Evolutionary conservation across 2,329 filamentous ascomycete species (phyloP), one percentile per base, ranked within the genome.

Genomic region (Talaromyces sp.): DNA sequence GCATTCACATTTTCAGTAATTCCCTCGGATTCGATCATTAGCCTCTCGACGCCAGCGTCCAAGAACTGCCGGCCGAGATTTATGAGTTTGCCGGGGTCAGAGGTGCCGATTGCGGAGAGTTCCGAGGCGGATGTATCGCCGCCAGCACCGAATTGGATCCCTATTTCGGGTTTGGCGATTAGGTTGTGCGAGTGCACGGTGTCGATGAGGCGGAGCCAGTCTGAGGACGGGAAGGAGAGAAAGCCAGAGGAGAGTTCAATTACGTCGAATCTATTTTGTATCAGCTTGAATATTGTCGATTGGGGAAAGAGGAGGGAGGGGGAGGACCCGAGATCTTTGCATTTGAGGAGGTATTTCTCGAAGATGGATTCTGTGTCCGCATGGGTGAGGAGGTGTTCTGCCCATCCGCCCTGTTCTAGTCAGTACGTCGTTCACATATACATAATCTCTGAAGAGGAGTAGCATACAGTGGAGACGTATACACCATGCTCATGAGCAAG

Each of bases 21-120:
- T 0, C 84, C 84, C 73, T 86, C 84, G n/a, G 83, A 85, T 70
- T 87, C 83, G 63, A 86, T 84, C 84, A 86, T 86, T 69, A 86
- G 76, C 9, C 83, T 75, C 71, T 86, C 83, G 3, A 86, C 83
- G 0, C 84, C 84, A 0, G 77, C 80, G 19, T 82, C 76, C 16
- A 86, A 76, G 67, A 86, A 86, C 49, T 76, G 75, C 65, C 75
- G 80, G 11, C 81, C 83, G 67, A 85, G 71, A 63, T 82, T 80
- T 22, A 85, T 76, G 35, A 86, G 71, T 66, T 82, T 83, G 14
- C 75, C 74, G 0, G 83, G 81, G 67, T 84, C 83, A 4, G 79
- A 81, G 11, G 82, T 82, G 3, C 82, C 83, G 19, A 83, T 76
- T 4, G 76, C 74, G 72, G 82, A 79, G 4, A 86, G 77, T 33